Conservation (phyloP, 345 rosid genomes). For the Eucalyptus sp. region DNA sequence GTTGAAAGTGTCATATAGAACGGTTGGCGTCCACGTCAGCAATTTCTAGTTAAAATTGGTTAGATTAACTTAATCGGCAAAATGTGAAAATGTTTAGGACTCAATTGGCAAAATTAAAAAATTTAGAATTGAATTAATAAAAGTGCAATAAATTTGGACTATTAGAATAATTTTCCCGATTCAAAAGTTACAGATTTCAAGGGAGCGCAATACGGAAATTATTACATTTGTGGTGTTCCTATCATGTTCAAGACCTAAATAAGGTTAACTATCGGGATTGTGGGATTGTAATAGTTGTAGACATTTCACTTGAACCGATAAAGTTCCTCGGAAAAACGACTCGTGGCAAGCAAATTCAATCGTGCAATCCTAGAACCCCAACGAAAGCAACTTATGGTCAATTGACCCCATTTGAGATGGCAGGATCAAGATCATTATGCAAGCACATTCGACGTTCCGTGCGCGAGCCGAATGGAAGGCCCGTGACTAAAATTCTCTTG, state of each 20-base stretch:
- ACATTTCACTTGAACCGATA: background rate
- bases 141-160: background rate
- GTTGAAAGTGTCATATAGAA: accelerated
- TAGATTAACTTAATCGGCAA: background rate
- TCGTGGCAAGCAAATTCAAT: background rate
- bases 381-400: background rate
- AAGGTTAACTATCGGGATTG: background rate
- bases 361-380: background rate
- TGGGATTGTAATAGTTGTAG: background rate
- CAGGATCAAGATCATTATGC: background rate
- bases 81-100: accelerated
- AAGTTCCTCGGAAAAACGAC: background rate
- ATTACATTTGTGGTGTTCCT: background rate
- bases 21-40: accelerated
- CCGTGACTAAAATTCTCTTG: background rate
- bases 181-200: background rate
- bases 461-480: background rate
- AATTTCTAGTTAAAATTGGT: background rate
- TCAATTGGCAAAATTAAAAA: no score
- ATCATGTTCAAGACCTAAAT: background rate
- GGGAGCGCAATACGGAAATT: accelerated
- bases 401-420: background rate
- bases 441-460: background rate
- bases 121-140: no score
- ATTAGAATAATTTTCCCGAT: no score